Evolutionary conservation across 148 eudicot species (phyloP).

Genomic region (Fagopyrum tataricum): DNA sequence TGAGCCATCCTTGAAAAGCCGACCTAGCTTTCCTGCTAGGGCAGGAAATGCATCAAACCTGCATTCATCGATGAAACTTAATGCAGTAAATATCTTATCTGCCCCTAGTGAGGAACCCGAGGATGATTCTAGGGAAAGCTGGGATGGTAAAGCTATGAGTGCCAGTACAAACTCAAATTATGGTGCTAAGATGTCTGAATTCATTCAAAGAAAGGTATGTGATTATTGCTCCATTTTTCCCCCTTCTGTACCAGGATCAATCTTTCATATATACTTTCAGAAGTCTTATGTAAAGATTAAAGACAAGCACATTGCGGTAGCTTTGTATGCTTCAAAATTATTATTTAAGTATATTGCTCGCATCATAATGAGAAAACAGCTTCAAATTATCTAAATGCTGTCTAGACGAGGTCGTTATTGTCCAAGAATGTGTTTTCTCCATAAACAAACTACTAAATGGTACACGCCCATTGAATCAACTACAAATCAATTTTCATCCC

Average conservation of each 20-base stretch:
- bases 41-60: slow-evolving; percentile 43
- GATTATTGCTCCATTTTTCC: not conserved
- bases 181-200: slow-evolving; percentile 74
- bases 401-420: not conserved
- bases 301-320: not conserved
- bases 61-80: slow-evolving; percentile 45
- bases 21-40: slow-evolving; percentile 42
- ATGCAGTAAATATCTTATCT: slow-evolving; percentile 34
- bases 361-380: not conserved
- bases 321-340: not conserved
- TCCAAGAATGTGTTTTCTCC: not conserved
- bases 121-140: slow-evolving; percentile 45
- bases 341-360: not conserved
- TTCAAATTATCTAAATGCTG: not conserved
- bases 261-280: not conserved
- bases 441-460: not conserved
- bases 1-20: slow-evolving; percentile 46
- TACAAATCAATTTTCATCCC: not conserved
- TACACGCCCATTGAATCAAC: not conserved
- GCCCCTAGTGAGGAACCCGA: slow-evolving; percentile 39
- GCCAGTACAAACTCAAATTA: slow-evolving; percentile 31
- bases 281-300: not conserved
- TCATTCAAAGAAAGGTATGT: slow-evolving; percentile 53
- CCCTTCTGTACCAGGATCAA: not conserved
- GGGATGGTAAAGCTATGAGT: slow-evolving; percentile 45